Percentiles rank a stretch among this genome's conserved stretches.
Conservation (phyloP, 441 rosid species). For the Mallotus japonicus region DNA sequence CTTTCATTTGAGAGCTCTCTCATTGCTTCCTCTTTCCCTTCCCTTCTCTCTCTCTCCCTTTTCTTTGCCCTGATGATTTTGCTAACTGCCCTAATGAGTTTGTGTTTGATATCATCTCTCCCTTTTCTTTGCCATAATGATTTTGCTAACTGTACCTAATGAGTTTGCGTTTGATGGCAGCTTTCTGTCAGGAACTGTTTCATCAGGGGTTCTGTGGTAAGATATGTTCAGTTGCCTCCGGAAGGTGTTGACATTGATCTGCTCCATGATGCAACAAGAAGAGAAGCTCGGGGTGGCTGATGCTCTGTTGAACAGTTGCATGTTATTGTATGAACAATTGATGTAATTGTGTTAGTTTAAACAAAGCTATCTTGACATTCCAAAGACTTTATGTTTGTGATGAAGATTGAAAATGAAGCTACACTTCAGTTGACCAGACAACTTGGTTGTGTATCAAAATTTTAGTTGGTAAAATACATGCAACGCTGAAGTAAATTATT, state of each 20-base stretch:
- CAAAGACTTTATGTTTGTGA: constrained; percentile 10
- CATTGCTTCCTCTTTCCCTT: too few relatives aligned
- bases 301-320: not conserved
- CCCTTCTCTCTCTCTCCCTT: not conserved
- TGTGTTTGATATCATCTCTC: too few relatives aligned
- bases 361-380: constrained; percentile 19
- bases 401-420: not conserved
- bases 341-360: constrained; percentile 26
- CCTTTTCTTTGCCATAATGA: too few relatives aligned
- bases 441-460: constrained; percentile 8
- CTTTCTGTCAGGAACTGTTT: constrained; percentile 98
- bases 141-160: constrained; percentile 6
- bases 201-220: constrained; percentile 96
- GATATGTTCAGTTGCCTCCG: constrained; percentile 92
- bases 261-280: constrained; percentile 96
- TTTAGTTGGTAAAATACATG: constrained; percentile 7
- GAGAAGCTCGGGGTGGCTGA: constrained; percentile 99
- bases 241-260: constrained; percentile 95
- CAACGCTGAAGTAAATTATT: not conserved
- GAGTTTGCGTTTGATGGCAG: constrained; percentile 37
- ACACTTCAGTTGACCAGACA: constrained; percentile 2
- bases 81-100: too few relatives aligned
- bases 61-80: not conserved
- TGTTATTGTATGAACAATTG: constrained; percentile 26
- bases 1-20: not conserved